Percentiles rank a stretch among this genome's conserved stretches.
phyloP scores from a whole-genome alignment of 78 protist species.

The Anaeramoeba flamelloides region DNA sequence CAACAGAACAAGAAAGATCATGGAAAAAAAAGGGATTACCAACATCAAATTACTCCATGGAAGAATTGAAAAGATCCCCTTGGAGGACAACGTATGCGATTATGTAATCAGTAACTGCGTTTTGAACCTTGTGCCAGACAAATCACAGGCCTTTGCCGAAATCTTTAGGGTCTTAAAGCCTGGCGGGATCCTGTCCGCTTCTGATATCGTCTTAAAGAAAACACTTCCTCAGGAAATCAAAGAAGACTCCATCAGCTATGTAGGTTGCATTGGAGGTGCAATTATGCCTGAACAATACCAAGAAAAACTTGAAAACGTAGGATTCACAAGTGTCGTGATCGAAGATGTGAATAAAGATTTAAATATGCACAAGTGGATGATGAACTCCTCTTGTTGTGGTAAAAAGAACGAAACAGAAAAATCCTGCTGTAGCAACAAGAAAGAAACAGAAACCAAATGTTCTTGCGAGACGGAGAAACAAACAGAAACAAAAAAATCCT shows the following conservation, averaged over 20 bases:
- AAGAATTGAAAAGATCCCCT: constrained; percentile 8
- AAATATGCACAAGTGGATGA: too few relatives aligned
- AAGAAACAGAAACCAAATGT: too few relatives aligned
- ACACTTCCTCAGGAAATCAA: neutral
- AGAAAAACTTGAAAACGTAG: neutral
- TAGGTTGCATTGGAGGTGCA: constrained; percentile 7
- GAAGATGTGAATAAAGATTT: too few relatives aligned
- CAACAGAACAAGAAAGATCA: neutral
- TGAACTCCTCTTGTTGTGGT: too few relatives aligned
- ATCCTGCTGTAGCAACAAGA: too few relatives aligned
- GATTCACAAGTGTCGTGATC: constrained; percentile 2
- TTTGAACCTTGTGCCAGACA: constrained; percentile 21
- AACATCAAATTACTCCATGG: constrained; percentile 10
- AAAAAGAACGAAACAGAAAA: too few relatives aligned
- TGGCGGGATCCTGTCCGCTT: constrained; percentile 10
- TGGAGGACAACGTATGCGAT: constrained; percentile 7
- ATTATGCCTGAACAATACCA: neutral
- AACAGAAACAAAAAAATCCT: too few relatives aligned
- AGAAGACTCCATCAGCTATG: too few relatives aligned
- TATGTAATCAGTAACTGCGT: constrained; percentile 23
- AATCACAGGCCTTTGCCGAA: constrained; percentile 7
- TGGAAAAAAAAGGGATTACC: neutral
- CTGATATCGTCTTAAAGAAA: neutral
- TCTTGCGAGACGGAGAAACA: too few relatives aligned
- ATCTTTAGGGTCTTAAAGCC: constrained; percentile 15